These are phyloP conservation scores for Vigna hirtella DNA, from an alignment of 306 rosid genomes.

Conservation along the genomic window DNA sequence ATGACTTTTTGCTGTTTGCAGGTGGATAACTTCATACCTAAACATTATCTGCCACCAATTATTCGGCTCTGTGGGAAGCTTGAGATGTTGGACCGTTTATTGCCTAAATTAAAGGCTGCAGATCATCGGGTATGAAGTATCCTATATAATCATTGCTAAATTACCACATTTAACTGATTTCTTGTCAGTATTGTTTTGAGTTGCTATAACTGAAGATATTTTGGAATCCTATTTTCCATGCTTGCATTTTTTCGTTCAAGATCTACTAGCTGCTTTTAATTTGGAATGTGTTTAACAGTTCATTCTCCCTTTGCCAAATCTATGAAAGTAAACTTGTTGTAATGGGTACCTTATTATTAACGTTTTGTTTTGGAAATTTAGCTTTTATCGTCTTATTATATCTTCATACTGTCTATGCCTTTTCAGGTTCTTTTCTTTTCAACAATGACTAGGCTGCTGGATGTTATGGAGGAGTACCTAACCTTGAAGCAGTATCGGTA, in stretches of 20 bases:
- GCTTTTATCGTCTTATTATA: constrained; percentile 32
- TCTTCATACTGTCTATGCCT: constrained; percentile 14
- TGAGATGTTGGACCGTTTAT: constrained; percentile 95
- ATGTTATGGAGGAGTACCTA: constrained; percentile 99
- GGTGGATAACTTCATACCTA: constrained; percentile 89
- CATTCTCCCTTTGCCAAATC: constrained; percentile 32
- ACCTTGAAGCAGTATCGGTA: constrained; percentile 80
- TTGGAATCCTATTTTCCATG: constrained; percentile 5
- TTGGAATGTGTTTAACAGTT: constrained; percentile 25
- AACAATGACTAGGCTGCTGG: constrained; percentile 98
- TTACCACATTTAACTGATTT: constrained; percentile 26
- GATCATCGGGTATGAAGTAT: constrained; percentile 90
- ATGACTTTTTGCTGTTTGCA: constrained; percentile 50
- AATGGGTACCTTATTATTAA: background rate
- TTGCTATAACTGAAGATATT: constrained; percentile 33
- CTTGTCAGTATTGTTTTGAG: background rate
- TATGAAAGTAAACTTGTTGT: constrained; percentile 14
- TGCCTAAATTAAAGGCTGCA: constrained; percentile 94
- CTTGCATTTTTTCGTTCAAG: constrained; percentile 15
- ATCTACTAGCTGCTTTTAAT: constrained; percentile 25
- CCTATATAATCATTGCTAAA: constrained; percentile 19
- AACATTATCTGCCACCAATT: constrained; percentile 92
- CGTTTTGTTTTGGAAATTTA: constrained; percentile 16
- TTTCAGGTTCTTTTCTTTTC: constrained; percentile 99
- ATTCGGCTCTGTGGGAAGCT: constrained; percentile 98